These are phyloP conservation scores for Torrubiellomyces zombiae DNA, from an alignment of 2,329 filamentous ascomycete genomes.

Conservation along the genomic window DNA sequence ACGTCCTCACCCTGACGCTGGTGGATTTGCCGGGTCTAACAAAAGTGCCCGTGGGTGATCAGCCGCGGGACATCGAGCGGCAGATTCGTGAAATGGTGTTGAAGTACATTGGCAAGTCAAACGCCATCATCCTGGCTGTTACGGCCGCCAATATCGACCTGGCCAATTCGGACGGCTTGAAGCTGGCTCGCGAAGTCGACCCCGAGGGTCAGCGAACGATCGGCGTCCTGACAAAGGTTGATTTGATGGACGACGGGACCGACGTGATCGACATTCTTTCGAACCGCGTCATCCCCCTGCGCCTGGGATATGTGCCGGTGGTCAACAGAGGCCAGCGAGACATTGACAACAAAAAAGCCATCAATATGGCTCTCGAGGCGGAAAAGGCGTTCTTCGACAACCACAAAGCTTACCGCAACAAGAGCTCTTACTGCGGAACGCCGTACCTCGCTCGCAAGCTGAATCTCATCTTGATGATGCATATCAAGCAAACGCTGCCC, in stretches of 20 bases:
- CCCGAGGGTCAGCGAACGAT: constrained; percentile 96
- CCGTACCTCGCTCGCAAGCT: constrained; percentile 93
- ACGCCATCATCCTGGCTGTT: constrained; percentile 93
- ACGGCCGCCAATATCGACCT: constrained; percentile 95
- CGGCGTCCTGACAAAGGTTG: constrained; percentile 95
- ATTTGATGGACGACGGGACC: constrained; percentile 96
- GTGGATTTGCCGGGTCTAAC: constrained; percentile 94
- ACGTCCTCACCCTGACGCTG: constrained; percentile 89
- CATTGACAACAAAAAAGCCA: constrained; percentile 95
- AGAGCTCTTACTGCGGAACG: constrained; percentile 95
- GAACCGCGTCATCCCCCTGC: constrained; percentile 87
- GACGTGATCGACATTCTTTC: constrained; percentile 98
- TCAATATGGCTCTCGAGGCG: constrained; percentile 75
- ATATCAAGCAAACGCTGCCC: constrained; percentile 97
- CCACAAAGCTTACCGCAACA: constrained; percentile 96
- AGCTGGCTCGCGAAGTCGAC: constrained; percentile 90
- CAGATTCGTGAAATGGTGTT: constrained; percentile 97
- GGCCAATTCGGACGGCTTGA: constrained; percentile 95
- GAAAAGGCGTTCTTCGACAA: constrained; percentile 97
- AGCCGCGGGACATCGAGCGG: constrained; percentile 88
- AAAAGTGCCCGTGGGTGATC: constrained; percentile 90
- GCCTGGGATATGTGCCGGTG: constrained; percentile 89
- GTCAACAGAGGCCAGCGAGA: constrained; percentile 96
- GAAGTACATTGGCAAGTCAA: constrained; percentile 96
- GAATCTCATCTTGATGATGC: constrained; percentile 99